Conservation (phyloP, 148 eudicot genomes). For the Pharnaceum exiguum region DNA sequence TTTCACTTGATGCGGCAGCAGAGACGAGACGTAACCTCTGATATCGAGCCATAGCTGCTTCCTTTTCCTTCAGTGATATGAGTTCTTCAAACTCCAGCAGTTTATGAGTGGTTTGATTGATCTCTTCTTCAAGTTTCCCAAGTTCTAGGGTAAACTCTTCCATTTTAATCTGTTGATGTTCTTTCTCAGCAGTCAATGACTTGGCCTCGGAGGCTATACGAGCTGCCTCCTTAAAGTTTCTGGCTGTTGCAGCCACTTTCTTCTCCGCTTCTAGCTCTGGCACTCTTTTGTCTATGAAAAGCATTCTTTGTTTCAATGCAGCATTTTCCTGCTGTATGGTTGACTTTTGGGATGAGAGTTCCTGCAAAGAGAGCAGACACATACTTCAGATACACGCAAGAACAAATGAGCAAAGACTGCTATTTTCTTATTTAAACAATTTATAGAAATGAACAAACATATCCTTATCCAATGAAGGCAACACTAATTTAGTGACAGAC, state of each 20-base stretch:
- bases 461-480: too few relatives aligned
- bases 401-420: background rate
- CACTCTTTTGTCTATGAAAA: constrained; percentile 59
- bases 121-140: constrained; percentile 43
- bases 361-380: constrained; percentile 29
- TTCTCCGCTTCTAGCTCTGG: constrained; percentile 84
- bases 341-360: constrained; percentile 55
- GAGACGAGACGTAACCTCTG: constrained; percentile 51
- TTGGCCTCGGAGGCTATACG: constrained; percentile 68
- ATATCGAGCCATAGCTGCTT: constrained; percentile 48
- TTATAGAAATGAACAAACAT: too few relatives aligned
- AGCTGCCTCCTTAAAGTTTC: constrained; percentile 81
- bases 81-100: constrained; percentile 48
- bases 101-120: constrained; percentile 33
- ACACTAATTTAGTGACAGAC: too few relatives aligned
- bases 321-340: constrained; percentile 56
- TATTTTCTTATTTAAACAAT: too few relatives aligned
- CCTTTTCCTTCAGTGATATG: constrained; percentile 48
- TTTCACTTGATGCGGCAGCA: constrained; percentile 46
- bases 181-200: constrained; percentile 52
- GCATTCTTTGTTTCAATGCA: constrained; percentile 50
- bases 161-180: constrained; percentile 34
- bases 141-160: constrained; percentile 30
- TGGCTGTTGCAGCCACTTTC: constrained; percentile 69
- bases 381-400: background rate